Conservation (phyloP, 164 flowering plant genomes). For the Kalanchoe fedtschenkoi region DNA sequence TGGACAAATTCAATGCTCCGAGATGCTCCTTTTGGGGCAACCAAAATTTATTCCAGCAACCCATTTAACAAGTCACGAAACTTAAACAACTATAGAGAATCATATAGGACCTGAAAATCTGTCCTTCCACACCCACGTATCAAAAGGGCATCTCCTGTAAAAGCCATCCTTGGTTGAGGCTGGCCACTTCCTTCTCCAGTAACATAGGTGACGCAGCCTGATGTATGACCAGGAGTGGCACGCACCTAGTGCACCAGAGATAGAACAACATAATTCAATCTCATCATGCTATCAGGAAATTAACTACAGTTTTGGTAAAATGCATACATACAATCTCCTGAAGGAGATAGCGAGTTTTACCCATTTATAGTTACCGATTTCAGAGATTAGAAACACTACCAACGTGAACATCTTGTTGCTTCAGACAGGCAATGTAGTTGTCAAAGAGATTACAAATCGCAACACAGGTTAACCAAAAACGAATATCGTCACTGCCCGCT, state of each 20-base stretch:
- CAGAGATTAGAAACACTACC: too few relatives aligned
- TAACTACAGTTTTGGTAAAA: too few relatives aligned
- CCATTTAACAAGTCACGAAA: neutral
- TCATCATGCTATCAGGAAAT: neutral
- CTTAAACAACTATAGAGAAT: neutral
- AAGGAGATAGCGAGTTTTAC: too few relatives aligned
- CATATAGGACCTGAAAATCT: conserved; percentile 65
- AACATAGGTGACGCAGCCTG: conserved; percentile 91
- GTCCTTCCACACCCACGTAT: conserved; percentile 97
- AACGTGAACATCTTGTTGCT: too few relatives aligned
- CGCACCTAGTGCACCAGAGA: conserved; percentile 48
- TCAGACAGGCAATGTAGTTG: too few relatives aligned
- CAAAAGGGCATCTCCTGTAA: conserved; percentile 86
- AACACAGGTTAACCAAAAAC: too few relatives aligned
- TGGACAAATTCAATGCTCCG: too few relatives aligned
- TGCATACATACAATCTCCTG: too few relatives aligned
- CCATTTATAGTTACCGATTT: too few relatives aligned
- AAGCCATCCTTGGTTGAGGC: conserved; percentile 89
- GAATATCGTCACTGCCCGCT: too few relatives aligned
- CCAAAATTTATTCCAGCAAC: neutral
- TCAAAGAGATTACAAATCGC: too few relatives aligned
- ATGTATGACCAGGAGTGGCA: conserved; percentile 92
- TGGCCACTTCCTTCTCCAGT: conserved; percentile 83
- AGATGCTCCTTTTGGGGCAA: neutral
- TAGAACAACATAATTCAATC: neutral